Evolutionary conservation across 2,329 filamentous ascomycete species (phyloP).

Genomic region (Acrodontium crateriforme): DNA sequence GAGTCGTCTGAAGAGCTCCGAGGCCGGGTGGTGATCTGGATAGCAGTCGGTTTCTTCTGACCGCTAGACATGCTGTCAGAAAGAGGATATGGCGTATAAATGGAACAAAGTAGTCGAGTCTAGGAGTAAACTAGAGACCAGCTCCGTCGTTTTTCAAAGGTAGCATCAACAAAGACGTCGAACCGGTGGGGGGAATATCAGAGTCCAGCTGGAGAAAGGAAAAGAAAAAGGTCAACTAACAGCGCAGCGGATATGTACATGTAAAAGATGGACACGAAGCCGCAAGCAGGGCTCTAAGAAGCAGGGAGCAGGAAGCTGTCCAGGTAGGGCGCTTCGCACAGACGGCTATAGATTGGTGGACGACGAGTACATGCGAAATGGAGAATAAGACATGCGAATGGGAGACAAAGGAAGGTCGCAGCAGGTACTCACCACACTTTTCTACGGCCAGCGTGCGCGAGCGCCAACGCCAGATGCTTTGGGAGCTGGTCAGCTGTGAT

Average conservation of each 20-base stretch:
- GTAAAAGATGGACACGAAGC: too few species aligned
- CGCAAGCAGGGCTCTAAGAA: constrained; percentile 1
- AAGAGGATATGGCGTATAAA: constrained; percentile 14
- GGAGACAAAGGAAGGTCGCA: constrained; percentile 1
- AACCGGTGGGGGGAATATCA: constrained; percentile 5
- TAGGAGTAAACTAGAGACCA: constrained; percentile 17
- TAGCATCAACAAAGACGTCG: constrained; percentile 7
- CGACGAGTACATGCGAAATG: constrained; percentile 1
- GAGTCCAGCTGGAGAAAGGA: not conserved
- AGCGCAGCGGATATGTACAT: too few species aligned
- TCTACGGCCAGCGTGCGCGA: constrained; percentile 3
- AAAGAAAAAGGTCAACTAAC: too few species aligned
- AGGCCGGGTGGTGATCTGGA: constrained; percentile 27
- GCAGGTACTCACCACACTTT: constrained; percentile 1
- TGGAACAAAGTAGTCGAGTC: constrained; percentile 16
- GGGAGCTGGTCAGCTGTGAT: constrained; percentile 4
- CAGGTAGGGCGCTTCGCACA: constrained; percentile 12
- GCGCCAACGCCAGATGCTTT: not conserved
- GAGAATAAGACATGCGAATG: not conserved
- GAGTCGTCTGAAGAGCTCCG: constrained; percentile 22
- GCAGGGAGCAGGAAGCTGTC: constrained; percentile 9
- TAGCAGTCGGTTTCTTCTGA: constrained; percentile 28
- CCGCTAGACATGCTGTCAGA: constrained; percentile 33
- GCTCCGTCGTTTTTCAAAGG: constrained; percentile 14
- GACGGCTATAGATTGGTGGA: constrained; percentile 8